Conservation (phyloP, 345 rosid genomes). For the Populus davidiana region DNA sequence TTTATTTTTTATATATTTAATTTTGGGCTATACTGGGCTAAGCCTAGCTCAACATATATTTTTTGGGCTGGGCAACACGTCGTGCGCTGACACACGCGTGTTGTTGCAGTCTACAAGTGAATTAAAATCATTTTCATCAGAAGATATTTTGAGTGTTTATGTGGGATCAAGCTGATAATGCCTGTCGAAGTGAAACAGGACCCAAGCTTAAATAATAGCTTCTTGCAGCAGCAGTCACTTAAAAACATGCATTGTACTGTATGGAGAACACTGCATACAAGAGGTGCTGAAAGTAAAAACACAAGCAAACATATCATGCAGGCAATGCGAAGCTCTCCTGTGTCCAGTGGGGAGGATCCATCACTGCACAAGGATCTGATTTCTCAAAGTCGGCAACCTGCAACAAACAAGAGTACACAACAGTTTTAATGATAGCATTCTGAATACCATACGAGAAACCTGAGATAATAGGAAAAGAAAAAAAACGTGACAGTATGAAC, state of each 20-base stretch:
- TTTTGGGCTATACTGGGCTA: too few species aligned
- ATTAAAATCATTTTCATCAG: not conserved
- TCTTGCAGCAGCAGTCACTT: not conserved
- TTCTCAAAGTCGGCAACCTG: conserved; percentile 90
- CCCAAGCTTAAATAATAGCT: not conserved
- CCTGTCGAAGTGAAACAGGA: not conserved
- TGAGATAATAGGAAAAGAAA: not conserved
- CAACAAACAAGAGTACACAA: conserved; percentile 15
- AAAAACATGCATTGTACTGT: not conserved
- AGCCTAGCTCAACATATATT: too few species aligned
- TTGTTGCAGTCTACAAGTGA: too few species aligned
- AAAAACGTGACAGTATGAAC: not conserved
- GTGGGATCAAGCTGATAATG: not conserved
- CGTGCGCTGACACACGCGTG: too few species aligned
- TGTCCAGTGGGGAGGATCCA: conserved; percentile 81
- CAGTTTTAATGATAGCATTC: not conserved
- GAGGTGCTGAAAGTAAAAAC: not conserved
- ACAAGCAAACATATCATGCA: conserved; percentile 27
- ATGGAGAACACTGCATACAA: not conserved
- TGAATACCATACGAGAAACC: not conserved
- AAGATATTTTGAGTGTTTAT: too few species aligned
- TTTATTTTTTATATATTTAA: too few species aligned
- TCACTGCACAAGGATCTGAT: conserved; percentile 72
- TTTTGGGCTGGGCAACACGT: too few species aligned
- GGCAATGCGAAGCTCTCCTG: conserved; percentile 80